Conservation (phyloP, 1,284 basidiomycete genomes). For the Pulveroboletus ridleyi region DNA sequence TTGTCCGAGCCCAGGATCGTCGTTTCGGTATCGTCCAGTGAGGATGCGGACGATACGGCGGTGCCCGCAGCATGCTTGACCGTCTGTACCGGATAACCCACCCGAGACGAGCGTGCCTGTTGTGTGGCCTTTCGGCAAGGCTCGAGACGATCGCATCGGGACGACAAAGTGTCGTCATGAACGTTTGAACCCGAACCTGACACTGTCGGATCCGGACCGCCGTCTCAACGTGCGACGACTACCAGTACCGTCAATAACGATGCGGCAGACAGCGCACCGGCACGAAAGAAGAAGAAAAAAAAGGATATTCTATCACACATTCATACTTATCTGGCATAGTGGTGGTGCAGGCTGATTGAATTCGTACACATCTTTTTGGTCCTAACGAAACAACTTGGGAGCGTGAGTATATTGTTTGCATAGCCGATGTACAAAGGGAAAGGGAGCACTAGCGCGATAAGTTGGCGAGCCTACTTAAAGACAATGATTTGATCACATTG, state of each 20-base stretch:
- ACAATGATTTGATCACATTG: too few species aligned
- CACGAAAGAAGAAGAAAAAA: conserved; percentile 35
- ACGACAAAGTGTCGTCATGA: conserved; percentile 32
- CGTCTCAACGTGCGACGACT: conserved; percentile 4
- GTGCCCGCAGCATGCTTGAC: not conserved
- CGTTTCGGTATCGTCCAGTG: conserved; percentile 45
- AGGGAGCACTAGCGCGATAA: too few species aligned
- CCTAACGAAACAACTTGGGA: too few species aligned
- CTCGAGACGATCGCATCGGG: not conserved
- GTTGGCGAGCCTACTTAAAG: too few species aligned
- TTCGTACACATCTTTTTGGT: too few species aligned
- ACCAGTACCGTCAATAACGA: not conserved
- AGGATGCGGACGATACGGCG: not conserved
- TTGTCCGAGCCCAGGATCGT: conserved; percentile 74
- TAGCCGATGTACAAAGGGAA: too few species aligned
- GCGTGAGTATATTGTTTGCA: too few species aligned
- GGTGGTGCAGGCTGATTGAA: too few species aligned
- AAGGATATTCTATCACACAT: conserved; percentile 5
- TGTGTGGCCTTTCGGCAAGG: not conserved
- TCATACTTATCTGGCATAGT: too few species aligned
- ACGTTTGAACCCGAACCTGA: conserved; percentile 14
- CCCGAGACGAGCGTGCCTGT: not conserved
- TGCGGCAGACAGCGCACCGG: conserved; percentile 4
- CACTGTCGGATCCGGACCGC: not conserved
- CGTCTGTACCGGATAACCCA: not conserved